Evolutionary conservation across 2,329 filamentous ascomycete species (phyloP), one percentile per base, ranked within the genome.

Genomic region (Intubia oerlemansii): DNA sequence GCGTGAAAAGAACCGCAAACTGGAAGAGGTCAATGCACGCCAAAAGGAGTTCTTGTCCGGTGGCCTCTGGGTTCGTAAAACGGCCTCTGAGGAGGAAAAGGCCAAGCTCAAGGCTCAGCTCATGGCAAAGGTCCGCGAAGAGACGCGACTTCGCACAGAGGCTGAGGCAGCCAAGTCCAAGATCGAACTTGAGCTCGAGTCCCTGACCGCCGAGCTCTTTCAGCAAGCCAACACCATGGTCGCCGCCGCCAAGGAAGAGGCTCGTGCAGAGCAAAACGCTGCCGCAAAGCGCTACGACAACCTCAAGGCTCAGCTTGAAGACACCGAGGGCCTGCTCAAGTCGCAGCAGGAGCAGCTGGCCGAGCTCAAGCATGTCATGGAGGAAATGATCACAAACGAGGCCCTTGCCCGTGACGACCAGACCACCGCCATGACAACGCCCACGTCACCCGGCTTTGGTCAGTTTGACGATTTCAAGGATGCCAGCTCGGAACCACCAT

Each of bases 161-260:
- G 65, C 65, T 9, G 76, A 84, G 43, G 71, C 67, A 46, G 78
- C 80, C 32, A 92, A 88, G 57, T 79, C 76, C 49, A 72, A 72
- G 37, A 92, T 93, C 17, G 88, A 98, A 48, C 72, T 77, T 40
- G 88, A 98, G 50, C 56, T 98, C 25, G 88, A 95, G 52, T 79
- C 70, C 29, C 52, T 98, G 37, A 95, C 88, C 0, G 72, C 81
- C 2, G 82, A 81, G 17, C 62, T 98, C n/a, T 98, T 98, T 37
- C 82, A 95, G 46, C 85, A 98, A 56, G 88, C 88, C 28, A 95
- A 98, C 54, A 84, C 77, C 60, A 95, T 98, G 85, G 88, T 98
- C 29, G 79, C 85, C 23, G 71, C 69, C 11, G 85, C 85, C 21
- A 80, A 91, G 44, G 81, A 84, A 47, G 80, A 92, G 36, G 82